These are phyloP conservation scores for Wickerhamiella kurtzmanii DNA, from an alignment of 805 yeast genomes.

Conservation along the genomic window DNA sequence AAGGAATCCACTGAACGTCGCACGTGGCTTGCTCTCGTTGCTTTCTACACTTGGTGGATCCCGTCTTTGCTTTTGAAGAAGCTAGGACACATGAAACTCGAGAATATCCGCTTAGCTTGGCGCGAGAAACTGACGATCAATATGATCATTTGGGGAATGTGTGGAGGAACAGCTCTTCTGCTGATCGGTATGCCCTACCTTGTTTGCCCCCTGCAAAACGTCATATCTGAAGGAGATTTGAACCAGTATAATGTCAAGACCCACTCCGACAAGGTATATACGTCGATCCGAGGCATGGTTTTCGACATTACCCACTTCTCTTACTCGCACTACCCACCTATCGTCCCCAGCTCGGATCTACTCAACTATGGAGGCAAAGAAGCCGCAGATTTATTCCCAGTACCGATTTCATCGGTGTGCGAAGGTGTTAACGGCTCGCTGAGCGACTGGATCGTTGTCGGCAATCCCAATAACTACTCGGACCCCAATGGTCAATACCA, in stretches of 20 bases:
- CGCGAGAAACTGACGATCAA: conserved; percentile 32
- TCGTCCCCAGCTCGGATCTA: conserved; percentile 26
- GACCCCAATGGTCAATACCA: conserved; percentile 30
- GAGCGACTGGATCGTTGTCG: conserved; percentile 21
- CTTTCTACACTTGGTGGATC: conserved; percentile 29
- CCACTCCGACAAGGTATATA: conserved; percentile 24
- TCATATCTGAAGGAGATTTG: conserved; percentile 25
- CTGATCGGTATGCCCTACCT: conserved; percentile 30
- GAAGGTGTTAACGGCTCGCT: conserved; percentile 24
- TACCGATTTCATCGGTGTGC: conserved; percentile 30
- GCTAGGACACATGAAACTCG: conserved; percentile 24
- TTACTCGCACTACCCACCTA: conserved; percentile 28
- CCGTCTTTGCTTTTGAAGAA: conserved; percentile 25
- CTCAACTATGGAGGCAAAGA: conserved; percentile 29
- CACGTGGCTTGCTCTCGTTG: conserved; percentile 28
- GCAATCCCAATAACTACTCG: conserved; percentile 26
- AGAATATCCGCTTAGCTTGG: conserved; percentile 31
- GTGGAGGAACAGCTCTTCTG: conserved; percentile 24
- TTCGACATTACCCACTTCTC: conserved; percentile 29
- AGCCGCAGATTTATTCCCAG: conserved; percentile 26
- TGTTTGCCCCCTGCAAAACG: conserved; percentile 30
- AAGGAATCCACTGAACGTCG: conserved; percentile 22
- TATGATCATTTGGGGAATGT: conserved; percentile 29
- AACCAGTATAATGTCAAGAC: conserved; percentile 20
- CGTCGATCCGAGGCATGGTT: conserved; percentile 29